Evolutionary conservation across 1,284 basidiomycete species (phyloP).

Genomic region (Tylopilus sp.): DNA sequence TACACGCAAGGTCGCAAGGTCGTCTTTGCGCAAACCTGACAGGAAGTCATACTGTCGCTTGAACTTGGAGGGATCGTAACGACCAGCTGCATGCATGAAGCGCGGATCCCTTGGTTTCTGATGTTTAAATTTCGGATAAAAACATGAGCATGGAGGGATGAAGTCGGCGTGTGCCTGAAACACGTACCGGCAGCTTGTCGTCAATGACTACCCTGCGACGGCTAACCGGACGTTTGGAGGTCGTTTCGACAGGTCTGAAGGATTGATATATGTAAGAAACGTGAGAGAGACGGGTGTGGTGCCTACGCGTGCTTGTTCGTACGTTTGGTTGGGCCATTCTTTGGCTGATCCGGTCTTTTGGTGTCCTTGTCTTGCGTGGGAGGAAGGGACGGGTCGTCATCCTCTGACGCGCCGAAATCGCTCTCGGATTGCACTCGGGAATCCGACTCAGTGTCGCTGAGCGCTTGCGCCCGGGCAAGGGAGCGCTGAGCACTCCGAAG

Average conservation of each 20-base stretch:
- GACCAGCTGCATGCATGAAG: slow-evolving; percentile 76
- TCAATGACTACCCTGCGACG: slow-evolving; percentile 76
- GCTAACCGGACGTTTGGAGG: slow-evolving; percentile 83
- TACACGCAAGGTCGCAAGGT: slow-evolving; percentile 63
- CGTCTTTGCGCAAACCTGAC: slow-evolving; percentile 59
- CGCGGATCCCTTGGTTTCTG: slow-evolving; percentile 85
- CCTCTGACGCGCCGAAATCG: slow-evolving; percentile 30
- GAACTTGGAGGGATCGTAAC: slow-evolving; percentile 67
- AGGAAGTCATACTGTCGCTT: slow-evolving; percentile 78
- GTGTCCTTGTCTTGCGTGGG: slow-evolving; percentile 26
- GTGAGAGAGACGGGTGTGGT: not conserved
- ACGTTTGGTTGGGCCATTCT: slow-evolving; percentile 55
- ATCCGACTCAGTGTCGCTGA: slow-evolving; percentile 37
- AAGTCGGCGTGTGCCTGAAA: slow-evolving; percentile 8
- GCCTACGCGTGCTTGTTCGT: slow-evolving; percentile 86
- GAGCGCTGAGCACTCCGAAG: slow-evolving; percentile 60
- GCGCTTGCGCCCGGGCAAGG: slow-evolving; percentile 40
- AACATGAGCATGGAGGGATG: not conserved
- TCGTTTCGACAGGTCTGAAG: slow-evolving; percentile 73
- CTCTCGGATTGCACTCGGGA: slow-evolving; percentile 21
- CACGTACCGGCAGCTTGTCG: slow-evolving; percentile 57
- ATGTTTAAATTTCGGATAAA: not conserved
- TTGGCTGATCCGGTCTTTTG: slow-evolving; percentile 37
- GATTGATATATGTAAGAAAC: slow-evolving; percentile 2
- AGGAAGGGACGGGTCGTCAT: slow-evolving; percentile 24